Conservation (phyloP, 345 rosid species). For the Triadica sebifera region DNA sequence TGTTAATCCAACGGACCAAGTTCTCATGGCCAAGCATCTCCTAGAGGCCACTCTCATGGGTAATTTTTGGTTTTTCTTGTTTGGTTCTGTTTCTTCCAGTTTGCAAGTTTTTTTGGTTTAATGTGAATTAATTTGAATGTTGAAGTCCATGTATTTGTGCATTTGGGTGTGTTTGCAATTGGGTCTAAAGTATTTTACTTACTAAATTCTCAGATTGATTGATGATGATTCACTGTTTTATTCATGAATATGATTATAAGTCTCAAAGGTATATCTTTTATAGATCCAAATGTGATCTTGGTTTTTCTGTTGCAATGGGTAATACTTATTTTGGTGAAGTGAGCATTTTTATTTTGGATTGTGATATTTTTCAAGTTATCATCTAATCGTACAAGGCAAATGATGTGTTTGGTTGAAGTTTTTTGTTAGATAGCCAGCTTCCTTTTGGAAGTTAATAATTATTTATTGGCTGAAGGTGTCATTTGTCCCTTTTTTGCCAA, state of each 20-base stretch:
- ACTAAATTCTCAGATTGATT: not conserved
- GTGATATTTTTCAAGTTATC: not conserved
- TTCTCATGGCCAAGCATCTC: slow-evolving; percentile 33
- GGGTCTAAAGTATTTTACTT: not conserved
- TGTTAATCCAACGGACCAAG: slow-evolving; percentile 32
- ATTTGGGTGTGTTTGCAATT: not conserved
- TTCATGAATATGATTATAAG: not conserved
- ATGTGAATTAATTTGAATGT: slow-evolving; percentile 1
- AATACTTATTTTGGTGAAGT: not conserved
- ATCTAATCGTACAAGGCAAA: not conserved
- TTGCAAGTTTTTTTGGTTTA: not conserved
- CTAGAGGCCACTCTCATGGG: slow-evolving; percentile 40
- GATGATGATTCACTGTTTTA: slow-evolving; percentile 9
- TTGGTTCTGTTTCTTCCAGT: not conserved
- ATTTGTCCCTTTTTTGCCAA: too few relatives aligned
- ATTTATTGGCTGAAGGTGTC: not conserved
- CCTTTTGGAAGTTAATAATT: not conserved
- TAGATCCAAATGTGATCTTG: slow-evolving; percentile 1
- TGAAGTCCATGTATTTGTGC: slow-evolving; percentile 6
- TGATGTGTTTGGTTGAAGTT: not conserved
- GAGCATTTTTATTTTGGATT: not conserved
- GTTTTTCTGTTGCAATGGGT: not conserved
- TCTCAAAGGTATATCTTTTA: not conserved
- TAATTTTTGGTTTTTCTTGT: slow-evolving; percentile 11
- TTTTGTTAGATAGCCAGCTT: not conserved